phyloP scores from a whole-genome alignment of 1,284 basidiomycete genomes.

The Malassezia pachydermatis region DNA sequence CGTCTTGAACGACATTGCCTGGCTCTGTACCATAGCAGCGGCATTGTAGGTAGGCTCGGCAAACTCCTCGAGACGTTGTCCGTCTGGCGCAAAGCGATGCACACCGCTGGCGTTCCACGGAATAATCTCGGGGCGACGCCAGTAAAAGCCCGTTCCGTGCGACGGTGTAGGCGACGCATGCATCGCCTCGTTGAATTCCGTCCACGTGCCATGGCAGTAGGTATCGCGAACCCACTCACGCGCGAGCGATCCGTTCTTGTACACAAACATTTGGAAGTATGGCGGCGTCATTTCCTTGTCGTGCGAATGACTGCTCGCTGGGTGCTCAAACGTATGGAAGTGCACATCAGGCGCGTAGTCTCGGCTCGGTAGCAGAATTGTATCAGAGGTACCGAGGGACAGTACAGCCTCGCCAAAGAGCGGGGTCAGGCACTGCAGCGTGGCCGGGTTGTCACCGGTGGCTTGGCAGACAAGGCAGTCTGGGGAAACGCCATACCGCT shows the following conservation, averaged over 20 bases:
- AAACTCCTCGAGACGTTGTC: slow-evolving; percentile 34
- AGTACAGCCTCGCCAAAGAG: slow-evolving; percentile 72
- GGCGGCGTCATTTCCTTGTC: slow-evolving; percentile 19
- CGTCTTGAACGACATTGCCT: slow-evolving; percentile 67
- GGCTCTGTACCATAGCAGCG: slow-evolving; percentile 73
- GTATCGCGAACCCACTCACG: slow-evolving; percentile 68
- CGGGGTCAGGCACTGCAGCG: slow-evolving; percentile 61
- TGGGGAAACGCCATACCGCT: slow-evolving; percentile 65
- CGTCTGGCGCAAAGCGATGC: slow-evolving; percentile 54
- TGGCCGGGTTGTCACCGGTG: slow-evolving; percentile 84
- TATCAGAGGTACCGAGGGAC: slow-evolving; percentile 83
- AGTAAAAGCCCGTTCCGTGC: slow-evolving; percentile 57
- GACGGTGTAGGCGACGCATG: slow-evolving; percentile 28
- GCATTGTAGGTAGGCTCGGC: slow-evolving; percentile 55
- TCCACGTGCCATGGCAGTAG: slow-evolving; percentile 61
- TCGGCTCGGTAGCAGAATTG: slow-evolving; percentile 61
- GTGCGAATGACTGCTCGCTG: slow-evolving; percentile 33
- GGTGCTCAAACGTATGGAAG: slow-evolving; percentile 53
- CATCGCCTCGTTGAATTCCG: slow-evolving; percentile 61
- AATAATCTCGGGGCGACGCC: slow-evolving; percentile 73
- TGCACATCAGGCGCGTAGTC: slow-evolving; percentile 50
- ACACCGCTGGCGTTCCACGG: slow-evolving; percentile 60
- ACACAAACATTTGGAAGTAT: slow-evolving; percentile 52
- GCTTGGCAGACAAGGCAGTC: slow-evolving; percentile 73
- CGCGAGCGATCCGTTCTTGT: slow-evolving; percentile 49